Evolutionary conservation across 805 yeast genomes (phyloP), one percentile per base, ranked within the genome.

Genomic region (Starmerella ratchasimensis): DNA sequence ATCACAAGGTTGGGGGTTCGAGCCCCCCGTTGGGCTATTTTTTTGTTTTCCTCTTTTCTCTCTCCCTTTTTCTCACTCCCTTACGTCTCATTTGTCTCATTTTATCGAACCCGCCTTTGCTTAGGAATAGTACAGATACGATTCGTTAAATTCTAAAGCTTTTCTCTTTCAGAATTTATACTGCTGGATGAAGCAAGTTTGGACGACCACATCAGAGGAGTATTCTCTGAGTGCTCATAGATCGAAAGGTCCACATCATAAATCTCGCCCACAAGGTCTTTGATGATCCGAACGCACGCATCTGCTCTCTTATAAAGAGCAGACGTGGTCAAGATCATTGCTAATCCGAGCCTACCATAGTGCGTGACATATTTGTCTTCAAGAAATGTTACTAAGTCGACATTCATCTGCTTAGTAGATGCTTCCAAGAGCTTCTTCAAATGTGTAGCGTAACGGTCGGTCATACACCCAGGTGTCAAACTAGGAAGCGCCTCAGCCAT

Each of bases 201-300:
- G n/a, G n/a, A n/a, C n/a, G 29, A 4, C 33, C 38, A 28, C 17
- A 37, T 13, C 13, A 31, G 21, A 4, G 36, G 32, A 10, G 30
- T 26, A 15, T 29, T 34, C 19, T 46, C 50, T 13, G 33, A 32
- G 29, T 45, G 45, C 20, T 33, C 38, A 7, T 38, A 51, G 7
- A 44, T 37, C 3, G 31, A 16, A n/a, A 32, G 22, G 27, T 47
- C 45, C 0, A 43, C 34, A 16, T 49, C 57, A 39, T 42, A 55
- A 19, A 46, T 45, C 39, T 57, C 61, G 4, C 61, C 61, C 1
- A 57, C 61, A 8, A 57, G 46, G 8, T 51, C 52, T 41, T 57
- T 57, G n/a, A 52, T 47, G 14, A 50, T 21, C 8, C 52, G 30
- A 40, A 55, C 33, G 19, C 51, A 32, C 10, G 49, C 54, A 36